phyloP scores from a whole-genome alignment of 306 rosid species.

The Vachellia pachyceras region DNA sequence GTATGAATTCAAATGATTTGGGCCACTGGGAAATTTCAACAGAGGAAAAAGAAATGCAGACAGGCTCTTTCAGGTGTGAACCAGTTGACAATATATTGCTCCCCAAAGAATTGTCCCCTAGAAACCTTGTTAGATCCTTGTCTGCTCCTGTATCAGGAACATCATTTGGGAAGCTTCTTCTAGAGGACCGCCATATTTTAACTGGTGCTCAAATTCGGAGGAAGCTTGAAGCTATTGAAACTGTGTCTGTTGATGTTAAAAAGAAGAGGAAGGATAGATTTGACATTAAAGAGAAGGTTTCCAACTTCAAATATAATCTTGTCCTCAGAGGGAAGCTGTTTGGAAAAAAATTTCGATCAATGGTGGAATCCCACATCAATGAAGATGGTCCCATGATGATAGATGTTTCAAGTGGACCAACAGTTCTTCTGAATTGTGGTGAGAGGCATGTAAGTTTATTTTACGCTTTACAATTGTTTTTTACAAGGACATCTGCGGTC shows the following conservation, averaged over 20 bases:
- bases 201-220: constrained; percentile 91
- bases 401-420: constrained; percentile 88
- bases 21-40: constrained; percentile 53
- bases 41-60: constrained; percentile 60
- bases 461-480: constrained; percentile 5
- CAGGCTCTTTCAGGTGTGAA: constrained; percentile 87
- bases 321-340: constrained; percentile 73
- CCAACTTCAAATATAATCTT: constrained; percentile 75
- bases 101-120: constrained; percentile 74
- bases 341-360: constrained; percentile 74
- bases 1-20: constrained; percentile 39
- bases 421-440: constrained; percentile 69
- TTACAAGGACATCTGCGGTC: constrained; percentile 18
- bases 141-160: constrained; percentile 98
- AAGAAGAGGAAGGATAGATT: constrained; percentile 76
- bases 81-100: constrained; percentile 51
- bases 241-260: constrained; percentile 50
- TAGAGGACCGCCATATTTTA: constrained; percentile 88
- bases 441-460: constrained; percentile 76
- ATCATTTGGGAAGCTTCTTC: constrained; percentile 97
- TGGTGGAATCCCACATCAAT: constrained; percentile 53
- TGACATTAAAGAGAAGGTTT: constrained; percentile 83
- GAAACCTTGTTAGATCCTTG: constrained; percentile 85
- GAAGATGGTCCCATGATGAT: constrained; percentile 51
- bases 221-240: constrained; percentile 84